Evolutionary conservation across 2,329 filamentous ascomycete species (phyloP).

Genomic region (Berkeleyomyces basicola): DNA sequence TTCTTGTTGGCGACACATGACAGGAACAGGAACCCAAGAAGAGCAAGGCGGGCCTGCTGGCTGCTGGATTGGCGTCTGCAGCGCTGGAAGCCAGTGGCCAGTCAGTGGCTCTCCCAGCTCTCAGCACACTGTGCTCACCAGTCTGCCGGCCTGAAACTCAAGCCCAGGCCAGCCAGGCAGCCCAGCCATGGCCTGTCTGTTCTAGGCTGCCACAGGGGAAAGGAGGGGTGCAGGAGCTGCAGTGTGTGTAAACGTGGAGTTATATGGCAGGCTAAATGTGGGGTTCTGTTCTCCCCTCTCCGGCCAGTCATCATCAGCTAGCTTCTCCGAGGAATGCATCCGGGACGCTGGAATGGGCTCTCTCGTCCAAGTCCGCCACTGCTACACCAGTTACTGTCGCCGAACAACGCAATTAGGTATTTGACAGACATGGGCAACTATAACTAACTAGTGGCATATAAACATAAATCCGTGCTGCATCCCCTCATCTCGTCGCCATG

Average conservation of each 20-base stretch:
- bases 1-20: constrained; percentile 4
- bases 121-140: not conserved
- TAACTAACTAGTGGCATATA: not conserved
- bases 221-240: not conserved
- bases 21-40: not conserved
- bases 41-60: too few relatives aligned
- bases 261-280: not conserved
- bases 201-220: not conserved
- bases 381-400: not conserved
- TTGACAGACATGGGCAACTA: not conserved
- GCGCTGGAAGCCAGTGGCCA: not conserved
- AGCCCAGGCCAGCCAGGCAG: too few relatives aligned
- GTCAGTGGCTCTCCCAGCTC: not conserved
- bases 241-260: not conserved
- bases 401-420: not conserved
- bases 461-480: not conserved
- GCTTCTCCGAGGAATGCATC: not conserved
- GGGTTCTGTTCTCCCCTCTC: not conserved
- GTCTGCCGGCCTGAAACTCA: too few relatives aligned
- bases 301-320: not conserved
- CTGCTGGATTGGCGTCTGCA: not conserved
- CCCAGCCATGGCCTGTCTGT: not conserved
- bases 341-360: not conserved
- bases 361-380: not conserved
- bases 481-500: not conserved